phyloP scores from a whole-genome alignment of 1,284 basidiomycete genomes.

The Ustilago xerochloae region DNA sequence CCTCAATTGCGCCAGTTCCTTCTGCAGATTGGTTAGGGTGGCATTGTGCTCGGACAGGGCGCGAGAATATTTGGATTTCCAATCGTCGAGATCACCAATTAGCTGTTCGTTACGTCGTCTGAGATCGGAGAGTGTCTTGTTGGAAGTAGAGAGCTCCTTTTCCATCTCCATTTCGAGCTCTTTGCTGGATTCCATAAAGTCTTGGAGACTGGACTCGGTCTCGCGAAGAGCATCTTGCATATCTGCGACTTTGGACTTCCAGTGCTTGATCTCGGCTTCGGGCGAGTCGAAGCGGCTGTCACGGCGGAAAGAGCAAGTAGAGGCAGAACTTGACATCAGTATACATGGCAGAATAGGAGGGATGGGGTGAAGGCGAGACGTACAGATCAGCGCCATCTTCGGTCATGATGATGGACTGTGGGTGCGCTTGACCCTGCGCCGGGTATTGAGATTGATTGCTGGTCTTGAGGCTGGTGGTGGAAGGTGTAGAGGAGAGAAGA shows the following conservation, averaged over 20 bases:
- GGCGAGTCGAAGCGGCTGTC: conserved; percentile 54
- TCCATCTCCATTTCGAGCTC: conserved; percentile 67
- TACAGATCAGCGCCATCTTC: conserved; percentile 43
- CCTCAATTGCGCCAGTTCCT: conserved; percentile 52
- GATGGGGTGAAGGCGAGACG: too few species aligned
- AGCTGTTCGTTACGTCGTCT: conserved; percentile 55
- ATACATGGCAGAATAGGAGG: too few species aligned
- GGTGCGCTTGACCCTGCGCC: conserved; percentile 24
- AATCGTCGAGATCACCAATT: conserved; percentile 60
- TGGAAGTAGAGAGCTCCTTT: conserved; percentile 54
- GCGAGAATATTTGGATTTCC: conserved; percentile 65
- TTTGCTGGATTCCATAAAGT: conserved; percentile 64
- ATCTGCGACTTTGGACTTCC: conserved; percentile 58
- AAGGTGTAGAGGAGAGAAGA: not conserved
- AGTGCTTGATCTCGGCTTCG: conserved; percentile 60
- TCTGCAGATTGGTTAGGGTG: conserved; percentile 55
- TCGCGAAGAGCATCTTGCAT: conserved; percentile 61
- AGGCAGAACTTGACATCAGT: too few species aligned
- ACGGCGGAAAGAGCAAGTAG: too few species aligned
- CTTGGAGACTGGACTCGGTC: conserved; percentile 58
- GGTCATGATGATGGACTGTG: conserved; percentile 24
- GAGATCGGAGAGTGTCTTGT: conserved; percentile 49
- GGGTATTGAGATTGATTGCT: conserved; percentile 1
- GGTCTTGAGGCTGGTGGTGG: not conserved
- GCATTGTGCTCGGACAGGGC: conserved; percentile 61